These are phyloP conservation scores for Moesziomyces sp. DNA, from an alignment of 1,284 basidiomycete species.

Conservation along the genomic window DNA sequence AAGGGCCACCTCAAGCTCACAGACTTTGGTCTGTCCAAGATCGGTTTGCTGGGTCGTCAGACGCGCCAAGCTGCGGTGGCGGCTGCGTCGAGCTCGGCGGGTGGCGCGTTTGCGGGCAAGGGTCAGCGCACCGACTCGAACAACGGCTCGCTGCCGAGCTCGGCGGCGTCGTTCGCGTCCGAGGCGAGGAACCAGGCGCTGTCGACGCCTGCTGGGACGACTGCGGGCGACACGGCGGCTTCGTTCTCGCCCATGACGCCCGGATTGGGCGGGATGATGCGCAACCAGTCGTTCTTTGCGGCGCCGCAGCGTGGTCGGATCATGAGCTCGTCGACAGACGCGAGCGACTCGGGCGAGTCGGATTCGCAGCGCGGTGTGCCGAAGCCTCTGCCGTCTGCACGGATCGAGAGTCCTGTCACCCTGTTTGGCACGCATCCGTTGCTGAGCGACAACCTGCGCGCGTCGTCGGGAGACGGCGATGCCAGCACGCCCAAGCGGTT, in stretches of 20 bases:
- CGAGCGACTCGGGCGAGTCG: slow-evolving; percentile 56
- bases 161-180: slow-evolving; percentile 41
- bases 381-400: slow-evolving; percentile 44
- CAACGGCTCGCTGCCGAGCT: slow-evolving; percentile 43
- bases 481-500: slow-evolving; percentile 70
- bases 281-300: slow-evolving; percentile 52
- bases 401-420: slow-evolving; percentile 56
- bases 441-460: slow-evolving; percentile 43
- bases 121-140: slow-evolving; percentile 23
- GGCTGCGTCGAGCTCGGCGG: slow-evolving; percentile 9
- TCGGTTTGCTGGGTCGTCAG: slow-evolving; percentile 95
- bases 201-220: slow-evolving; percentile 42
- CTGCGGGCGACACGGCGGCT: slow-evolving; percentile 46
- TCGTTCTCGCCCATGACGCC: slow-evolving; percentile 54
- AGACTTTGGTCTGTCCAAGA: slow-evolving; percentile 96
- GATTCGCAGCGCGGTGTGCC: slow-evolving; percentile 41
- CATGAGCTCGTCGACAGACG: slow-evolving; percentile 58
- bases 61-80: slow-evolving; percentile 43
- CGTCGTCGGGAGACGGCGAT: slow-evolving; percentile 73
- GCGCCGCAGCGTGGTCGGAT: slow-evolving; percentile 47
- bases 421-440: slow-evolving; percentile 51
- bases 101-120: slow-evolving; percentile 13
- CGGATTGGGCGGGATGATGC: slow-evolving; percentile 45
- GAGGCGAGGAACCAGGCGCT: slow-evolving; percentile 23
- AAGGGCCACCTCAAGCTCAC: slow-evolving; percentile 96